Conservation (phyloP, 1,284 basidiomycete genomes). For the Phellopilus nigrolimitatus region DNA sequence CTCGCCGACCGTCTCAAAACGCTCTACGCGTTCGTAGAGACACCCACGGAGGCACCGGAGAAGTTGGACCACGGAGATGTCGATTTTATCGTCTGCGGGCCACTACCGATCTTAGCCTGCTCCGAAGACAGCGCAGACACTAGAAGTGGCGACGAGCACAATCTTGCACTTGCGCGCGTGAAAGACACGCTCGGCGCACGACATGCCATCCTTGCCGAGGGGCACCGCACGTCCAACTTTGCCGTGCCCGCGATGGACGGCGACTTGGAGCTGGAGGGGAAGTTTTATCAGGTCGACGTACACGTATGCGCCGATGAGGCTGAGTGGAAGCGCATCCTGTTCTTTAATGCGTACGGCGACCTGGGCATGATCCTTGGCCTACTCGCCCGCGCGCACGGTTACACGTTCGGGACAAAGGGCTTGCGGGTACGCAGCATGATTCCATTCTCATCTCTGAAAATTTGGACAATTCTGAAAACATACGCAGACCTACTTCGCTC, state of each 20-base stretch:
- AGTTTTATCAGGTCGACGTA: conserved; percentile 55
- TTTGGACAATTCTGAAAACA: conserved; percentile 2
- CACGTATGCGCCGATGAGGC: conserved; percentile 47
- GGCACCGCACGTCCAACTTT: conserved; percentile 56
- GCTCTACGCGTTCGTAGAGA: conserved; percentile 45
- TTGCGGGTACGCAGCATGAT: conserved; percentile 46
- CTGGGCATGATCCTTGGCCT: conserved; percentile 61
- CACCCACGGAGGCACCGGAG: conserved; percentile 57
- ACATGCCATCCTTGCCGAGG: conserved; percentile 42
- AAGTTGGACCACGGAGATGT: conserved; percentile 62
- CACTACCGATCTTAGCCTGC: conserved; percentile 27
- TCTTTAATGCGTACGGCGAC: conserved; percentile 63
- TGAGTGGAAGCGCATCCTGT: conserved; percentile 44
- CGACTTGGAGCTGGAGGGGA: conserved; percentile 27
- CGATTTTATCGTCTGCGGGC: conserved; percentile 53
- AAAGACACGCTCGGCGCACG: conserved; percentile 43
- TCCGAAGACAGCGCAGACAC: conserved; percentile 11
- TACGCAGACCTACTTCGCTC: conserved; percentile 24
- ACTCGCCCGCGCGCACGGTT: conserved; percentile 45
- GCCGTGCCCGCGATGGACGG: conserved; percentile 50
- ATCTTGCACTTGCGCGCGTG: conserved; percentile 35
- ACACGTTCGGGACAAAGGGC: conserved; percentile 48
- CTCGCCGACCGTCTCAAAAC: conserved; percentile 36
- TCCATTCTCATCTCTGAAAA: background rate
- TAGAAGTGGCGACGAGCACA: conserved; percentile 23